Evolutionary conservation across 441 rosid species (phyloP).

Genomic region (Croton setiger): DNA sequence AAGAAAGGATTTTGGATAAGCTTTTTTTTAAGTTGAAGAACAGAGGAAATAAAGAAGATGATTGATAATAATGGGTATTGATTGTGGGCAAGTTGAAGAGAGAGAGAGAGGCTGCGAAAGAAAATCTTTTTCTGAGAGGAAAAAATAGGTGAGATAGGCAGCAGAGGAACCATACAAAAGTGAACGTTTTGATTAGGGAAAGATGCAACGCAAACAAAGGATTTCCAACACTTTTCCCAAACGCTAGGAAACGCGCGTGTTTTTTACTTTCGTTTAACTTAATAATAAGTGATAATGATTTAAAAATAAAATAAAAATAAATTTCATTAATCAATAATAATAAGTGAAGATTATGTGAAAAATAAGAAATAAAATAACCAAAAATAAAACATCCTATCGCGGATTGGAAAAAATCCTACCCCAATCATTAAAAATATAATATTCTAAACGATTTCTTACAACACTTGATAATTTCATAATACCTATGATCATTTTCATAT

Average conservation of each 20-base stretch:
- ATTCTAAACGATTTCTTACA: too few species aligned
- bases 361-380: too few species aligned
- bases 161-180: background rate
- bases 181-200: slow-evolving; percentile 10
- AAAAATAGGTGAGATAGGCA: background rate
- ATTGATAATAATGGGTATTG: background rate
- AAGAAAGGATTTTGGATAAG: background rate
- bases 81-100: background rate
- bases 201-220: background rate
- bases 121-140: background rate
- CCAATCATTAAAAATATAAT: too few species aligned
- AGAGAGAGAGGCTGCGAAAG: slow-evolving; percentile 3
- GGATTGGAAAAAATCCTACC: too few species aligned
- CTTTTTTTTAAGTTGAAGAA: background rate
- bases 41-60: too few species aligned
- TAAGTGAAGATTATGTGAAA: too few species aligned
- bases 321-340: too few species aligned
- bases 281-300: background rate
- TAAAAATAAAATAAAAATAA: background rate
- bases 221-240: background rate
- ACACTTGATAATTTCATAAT: too few species aligned
- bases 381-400: too few species aligned
- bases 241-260: background rate
- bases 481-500: too few species aligned
- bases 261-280: too few species aligned